Evolutionary conservation across 108 stramenopile species (phyloP).

Genomic region (Cyclotella baltica): DNA sequence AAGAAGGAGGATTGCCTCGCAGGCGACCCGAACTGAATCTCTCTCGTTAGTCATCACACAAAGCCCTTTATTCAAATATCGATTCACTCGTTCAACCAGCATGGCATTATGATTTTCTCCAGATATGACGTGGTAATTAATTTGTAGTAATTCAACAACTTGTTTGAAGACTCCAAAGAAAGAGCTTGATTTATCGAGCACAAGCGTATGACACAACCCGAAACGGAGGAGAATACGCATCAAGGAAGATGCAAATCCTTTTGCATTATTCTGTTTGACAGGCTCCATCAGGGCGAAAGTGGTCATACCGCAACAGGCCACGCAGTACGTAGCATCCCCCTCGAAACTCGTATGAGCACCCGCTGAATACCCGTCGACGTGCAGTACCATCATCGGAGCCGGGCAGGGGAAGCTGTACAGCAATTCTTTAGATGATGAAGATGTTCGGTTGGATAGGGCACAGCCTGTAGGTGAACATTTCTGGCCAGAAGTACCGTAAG

Average conservation of each 20-base stretch:
- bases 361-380: neutral
- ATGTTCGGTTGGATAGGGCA: neutral
- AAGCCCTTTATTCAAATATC: conserved; percentile 33
- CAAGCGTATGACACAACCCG: conserved; percentile 2
- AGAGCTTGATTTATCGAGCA: conserved; percentile 11
- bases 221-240: conserved; percentile 17
- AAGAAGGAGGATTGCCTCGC: conserved; percentile 18
- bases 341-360: conserved; percentile 14
- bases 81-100: conserved; percentile 33
- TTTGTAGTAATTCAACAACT: neutral
- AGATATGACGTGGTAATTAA: conserved; percentile 2
- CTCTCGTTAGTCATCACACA: conserved; percentile 24
- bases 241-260: conserved; percentile 8
- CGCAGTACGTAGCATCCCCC: neutral
- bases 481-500: conserved; percentile 25
- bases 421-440: neutral
- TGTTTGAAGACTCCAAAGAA: conserved; percentile 5
- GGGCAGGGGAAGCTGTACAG: conserved; percentile 4
- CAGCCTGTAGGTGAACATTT: conserved; percentile 22
- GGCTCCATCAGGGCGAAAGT: conserved; percentile 10
- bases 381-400: neutral
- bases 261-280: neutral
- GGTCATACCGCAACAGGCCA: conserved; percentile 27
- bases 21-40: neutral
- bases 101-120: conserved; percentile 45